These are phyloP conservation scores for Rhodotorula sp. DNA, from an alignment of 1,284 basidiomycete species.

Conservation along the genomic window DNA sequence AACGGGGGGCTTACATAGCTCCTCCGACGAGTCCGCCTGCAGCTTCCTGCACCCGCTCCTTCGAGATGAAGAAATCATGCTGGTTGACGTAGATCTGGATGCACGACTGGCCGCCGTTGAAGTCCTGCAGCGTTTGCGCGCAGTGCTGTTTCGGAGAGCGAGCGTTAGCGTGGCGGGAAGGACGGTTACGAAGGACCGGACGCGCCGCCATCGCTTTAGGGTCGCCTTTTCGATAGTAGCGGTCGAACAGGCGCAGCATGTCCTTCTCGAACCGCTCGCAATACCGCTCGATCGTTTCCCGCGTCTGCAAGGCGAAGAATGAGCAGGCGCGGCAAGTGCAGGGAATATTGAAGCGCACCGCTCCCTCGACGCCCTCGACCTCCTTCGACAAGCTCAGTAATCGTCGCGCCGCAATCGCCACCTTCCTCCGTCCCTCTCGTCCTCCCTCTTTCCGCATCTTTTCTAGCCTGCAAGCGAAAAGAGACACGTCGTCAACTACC, in stretches of 20 bases:
- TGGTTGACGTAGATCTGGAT: conserved; percentile 99
- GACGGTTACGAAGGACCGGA: conserved; percentile 30
- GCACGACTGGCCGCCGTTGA: conserved; percentile 95
- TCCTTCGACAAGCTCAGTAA: conserved; percentile 87
- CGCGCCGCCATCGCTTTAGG: conserved; percentile 98
- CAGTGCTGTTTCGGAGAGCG: conserved; percentile 66
- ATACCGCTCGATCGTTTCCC: conserved; percentile 87
- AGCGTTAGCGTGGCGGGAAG: neutral
- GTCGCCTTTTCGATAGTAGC: conserved; percentile 91
- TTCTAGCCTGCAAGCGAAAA: conserved; percentile 58
- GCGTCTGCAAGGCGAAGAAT: conserved; percentile 56
- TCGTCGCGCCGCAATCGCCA: conserved; percentile 84
- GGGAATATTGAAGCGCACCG: conserved; percentile 10
- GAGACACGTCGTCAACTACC: neutral
- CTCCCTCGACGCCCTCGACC: conserved; percentile 63
- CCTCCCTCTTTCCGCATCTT: conserved; percentile 71
- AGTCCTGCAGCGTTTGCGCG: conserved; percentile 92
- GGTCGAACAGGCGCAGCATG: conserved; percentile 92
- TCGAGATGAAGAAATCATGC: conserved; percentile 95
- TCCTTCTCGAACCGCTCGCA: conserved; percentile 99
- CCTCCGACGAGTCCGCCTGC: conserved; percentile 41
- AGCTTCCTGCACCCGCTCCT: conserved; percentile 61
- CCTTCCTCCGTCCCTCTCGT: conserved; percentile 74
- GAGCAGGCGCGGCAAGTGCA: neutral
- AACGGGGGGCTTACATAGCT: conserved; percentile 33